A percentile compares a stretch with the other conserved stretches of the same genome.
These are phyloP conservation scores for Trametes gibbosa DNA, from an alignment of 768 basidiomycete species.

Conservation along the genomic window DNA sequence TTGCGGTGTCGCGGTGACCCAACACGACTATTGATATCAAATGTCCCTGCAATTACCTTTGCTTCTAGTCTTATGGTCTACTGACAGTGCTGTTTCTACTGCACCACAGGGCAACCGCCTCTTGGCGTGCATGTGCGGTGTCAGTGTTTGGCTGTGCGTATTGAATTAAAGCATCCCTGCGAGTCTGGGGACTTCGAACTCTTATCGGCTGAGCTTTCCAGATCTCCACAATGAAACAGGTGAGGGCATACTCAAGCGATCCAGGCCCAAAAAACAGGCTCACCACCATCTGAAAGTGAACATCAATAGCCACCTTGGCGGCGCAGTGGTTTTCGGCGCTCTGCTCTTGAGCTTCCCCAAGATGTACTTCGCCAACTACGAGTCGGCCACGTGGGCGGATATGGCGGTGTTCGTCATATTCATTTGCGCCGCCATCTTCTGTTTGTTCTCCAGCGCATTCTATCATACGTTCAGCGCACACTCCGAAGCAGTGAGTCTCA, in stretches of 20 bases:
- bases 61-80: too few relatives aligned
- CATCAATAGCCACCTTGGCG: constrained; percentile 80
- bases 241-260: constrained; percentile 27
- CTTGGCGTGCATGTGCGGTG: constrained; percentile 57
- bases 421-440: constrained; percentile 67
- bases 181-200: not conserved
- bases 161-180: not conserved
- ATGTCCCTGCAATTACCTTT: too few relatives aligned
- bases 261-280: constrained; percentile 10
- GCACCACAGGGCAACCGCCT: constrained; percentile 49
- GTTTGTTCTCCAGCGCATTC: constrained; percentile 66
- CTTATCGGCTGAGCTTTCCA: constrained; percentile 24
- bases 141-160: constrained; percentile 69
- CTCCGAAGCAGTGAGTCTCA: constrained; percentile 56
- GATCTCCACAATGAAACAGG: constrained; percentile 81
- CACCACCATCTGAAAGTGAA: constrained; percentile 54
- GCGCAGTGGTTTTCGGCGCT: constrained; percentile 57
- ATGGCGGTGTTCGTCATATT: constrained; percentile 60
- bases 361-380: constrained; percentile 48
- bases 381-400: constrained; percentile 60
- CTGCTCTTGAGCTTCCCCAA: constrained; percentile 53
- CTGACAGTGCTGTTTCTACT: not conserved
- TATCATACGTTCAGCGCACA: constrained; percentile 77
- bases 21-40: too few relatives aligned
- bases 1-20: too few relatives aligned